Conservation (phyloP, 164 flowering plant species). For the Tinospora cordifolia region DNA sequence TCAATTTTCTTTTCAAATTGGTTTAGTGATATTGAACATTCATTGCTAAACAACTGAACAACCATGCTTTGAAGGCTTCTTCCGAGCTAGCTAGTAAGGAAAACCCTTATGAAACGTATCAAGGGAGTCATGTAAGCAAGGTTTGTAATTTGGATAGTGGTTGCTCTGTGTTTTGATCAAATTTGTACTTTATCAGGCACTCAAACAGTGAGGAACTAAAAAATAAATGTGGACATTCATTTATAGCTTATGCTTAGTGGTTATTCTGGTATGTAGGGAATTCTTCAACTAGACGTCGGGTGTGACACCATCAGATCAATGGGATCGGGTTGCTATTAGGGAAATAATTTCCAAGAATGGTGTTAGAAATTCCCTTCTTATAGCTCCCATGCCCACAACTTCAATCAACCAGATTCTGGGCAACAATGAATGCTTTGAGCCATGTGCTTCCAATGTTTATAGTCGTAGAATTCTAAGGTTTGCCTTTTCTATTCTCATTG, state of each 20-base stretch:
- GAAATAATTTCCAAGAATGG: conserved; percentile 58
- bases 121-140: conserved; percentile 90
- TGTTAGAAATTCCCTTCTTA: conserved; percentile 84
- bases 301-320: conserved; percentile 67
- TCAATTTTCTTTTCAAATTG: background rate
- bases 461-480: conserved; percentile 91
- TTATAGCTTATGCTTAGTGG: conserved; percentile 1
- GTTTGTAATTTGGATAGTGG: conserved; percentile 25
- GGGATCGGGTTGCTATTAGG: conserved; percentile 83
- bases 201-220: too few species aligned
- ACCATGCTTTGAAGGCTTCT: conserved; percentile 77
- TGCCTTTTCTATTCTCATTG: background rate
- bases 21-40: background rate
- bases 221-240: background rate
- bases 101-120: conserved; percentile 80
- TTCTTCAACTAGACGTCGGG: conserved; percentile 92
- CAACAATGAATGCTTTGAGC: conserved; percentile 97
- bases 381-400: conserved; percentile 99
- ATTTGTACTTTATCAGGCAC: background rate
- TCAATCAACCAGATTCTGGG: conserved; percentile 99
- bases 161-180: background rate
- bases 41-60: conserved; percentile 76
- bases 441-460: conserved; percentile 93
- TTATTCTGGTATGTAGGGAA: conserved; percentile 45
- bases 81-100: conserved; percentile 66